Evolutionary conservation across 768 basidiomycete species (phyloP).

Genomic region (Lanmaoa pseudosensibilis): DNA sequence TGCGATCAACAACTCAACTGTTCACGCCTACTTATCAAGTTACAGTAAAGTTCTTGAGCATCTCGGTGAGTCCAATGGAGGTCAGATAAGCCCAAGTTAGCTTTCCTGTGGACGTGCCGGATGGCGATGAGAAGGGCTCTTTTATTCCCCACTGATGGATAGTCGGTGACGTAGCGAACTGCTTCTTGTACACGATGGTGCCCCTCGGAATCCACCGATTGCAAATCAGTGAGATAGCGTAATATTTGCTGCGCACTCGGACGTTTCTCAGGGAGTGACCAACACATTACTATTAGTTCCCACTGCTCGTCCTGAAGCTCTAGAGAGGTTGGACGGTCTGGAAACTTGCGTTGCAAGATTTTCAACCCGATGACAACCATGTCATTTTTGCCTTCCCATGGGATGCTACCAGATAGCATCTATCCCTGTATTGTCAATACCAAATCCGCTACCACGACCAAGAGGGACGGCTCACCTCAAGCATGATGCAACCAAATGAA

Average conservation of each 20-base stretch:
- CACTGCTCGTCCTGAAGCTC: not conserved
- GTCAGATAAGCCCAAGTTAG: too few relatives aligned
- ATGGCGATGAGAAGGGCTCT: constrained; percentile 11
- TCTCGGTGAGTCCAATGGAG: constrained; percentile 7
- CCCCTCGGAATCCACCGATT: not conserved
- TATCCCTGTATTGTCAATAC: not conserved
- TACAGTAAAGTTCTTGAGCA: not conserved
- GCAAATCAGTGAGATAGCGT: not conserved
- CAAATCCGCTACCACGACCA: not conserved
- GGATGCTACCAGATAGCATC: not conserved
- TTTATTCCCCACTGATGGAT: not conserved
- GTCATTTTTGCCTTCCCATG: constrained; percentile 1
- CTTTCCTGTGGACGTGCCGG: not conserved
- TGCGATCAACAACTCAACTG: not conserved
- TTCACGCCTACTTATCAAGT: constrained; percentile 6
- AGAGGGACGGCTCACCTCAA: constrained; percentile 4
- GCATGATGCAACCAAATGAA: constrained; percentile 27
- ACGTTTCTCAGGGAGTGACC: not conserved
- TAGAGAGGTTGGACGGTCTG: not conserved
- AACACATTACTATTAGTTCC: not conserved
- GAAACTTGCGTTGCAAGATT: not conserved
- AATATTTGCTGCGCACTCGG: not conserved
- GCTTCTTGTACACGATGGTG: not conserved
- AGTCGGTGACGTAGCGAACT: not conserved
- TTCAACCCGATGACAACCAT: not conserved